phyloP scores from a whole-genome alignment of 2,329 filamentous ascomycete species.

The Fusarium goolgardi region DNA sequence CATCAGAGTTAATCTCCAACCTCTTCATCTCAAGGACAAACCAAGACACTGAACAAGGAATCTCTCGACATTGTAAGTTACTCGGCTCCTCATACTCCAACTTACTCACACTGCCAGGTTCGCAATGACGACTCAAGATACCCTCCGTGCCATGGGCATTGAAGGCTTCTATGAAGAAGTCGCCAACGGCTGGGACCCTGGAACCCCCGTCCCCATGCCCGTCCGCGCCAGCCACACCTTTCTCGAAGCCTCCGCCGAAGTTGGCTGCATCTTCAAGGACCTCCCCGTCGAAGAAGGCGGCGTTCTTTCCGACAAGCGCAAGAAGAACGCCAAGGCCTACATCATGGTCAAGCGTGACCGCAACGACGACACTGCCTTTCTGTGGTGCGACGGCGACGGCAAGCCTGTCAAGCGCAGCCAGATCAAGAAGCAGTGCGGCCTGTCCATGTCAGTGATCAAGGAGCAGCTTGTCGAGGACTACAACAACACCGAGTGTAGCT shows the following conservation, averaged over 20 bases:
- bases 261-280: neutral
- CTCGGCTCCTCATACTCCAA: neutral
- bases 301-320: neutral
- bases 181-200: neutral
- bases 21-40: too few relatives aligned
- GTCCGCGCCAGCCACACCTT: neutral
- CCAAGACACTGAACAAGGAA: too few relatives aligned
- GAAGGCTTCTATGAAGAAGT: too few relatives aligned
- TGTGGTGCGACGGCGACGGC: conserved; percentile 9
- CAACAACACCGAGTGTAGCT: neutral
- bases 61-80: neutral
- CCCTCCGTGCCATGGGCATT: too few relatives aligned
- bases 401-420: neutral
- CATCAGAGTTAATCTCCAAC: too few relatives aligned
- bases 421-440: neutral
- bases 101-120: neutral
- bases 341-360: neutral
- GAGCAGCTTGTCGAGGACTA: neutral
- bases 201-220: neutral
- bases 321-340: neutral
- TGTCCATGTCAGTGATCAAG: neutral
- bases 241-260: neutral
- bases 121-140: neutral
- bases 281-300: neutral
- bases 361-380: neutral